Conservation (phyloP, 78 protist genomes). For the Pigoraptor vietnamica region DNA sequence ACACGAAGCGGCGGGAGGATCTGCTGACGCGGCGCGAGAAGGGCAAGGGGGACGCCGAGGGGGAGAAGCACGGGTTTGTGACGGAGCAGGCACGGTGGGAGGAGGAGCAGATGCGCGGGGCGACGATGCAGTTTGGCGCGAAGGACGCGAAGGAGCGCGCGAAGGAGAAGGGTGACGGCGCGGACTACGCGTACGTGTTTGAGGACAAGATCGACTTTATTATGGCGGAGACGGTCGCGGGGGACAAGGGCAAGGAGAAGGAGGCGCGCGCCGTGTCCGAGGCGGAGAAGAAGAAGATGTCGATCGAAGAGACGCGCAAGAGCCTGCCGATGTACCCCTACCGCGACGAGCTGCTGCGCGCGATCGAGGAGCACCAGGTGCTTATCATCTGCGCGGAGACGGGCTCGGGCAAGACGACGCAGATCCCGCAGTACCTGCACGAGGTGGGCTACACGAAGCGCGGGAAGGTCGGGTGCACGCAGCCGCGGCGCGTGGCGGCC, state of each 20-base stretch:
- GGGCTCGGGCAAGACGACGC: slow-evolving; percentile 97
- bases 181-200: slow-evolving; percentile 39
- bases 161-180: neutral
- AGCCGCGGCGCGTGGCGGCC: slow-evolving; percentile 98
- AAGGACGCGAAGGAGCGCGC: slow-evolving; percentile 9
- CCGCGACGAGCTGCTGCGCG: slow-evolving; percentile 45
- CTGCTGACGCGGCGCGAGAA: neutral
- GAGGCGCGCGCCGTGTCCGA: neutral
- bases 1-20: neutral
- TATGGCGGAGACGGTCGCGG: neutral
- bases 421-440: slow-evolving; percentile 92
- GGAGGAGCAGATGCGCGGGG: slow-evolving; percentile 34
- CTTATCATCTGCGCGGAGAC: slow-evolving; percentile 86
- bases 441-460: slow-evolving; percentile 73
- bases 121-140: slow-evolving; percentile 13
- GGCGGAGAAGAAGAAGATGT: neutral
- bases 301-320: slow-evolving; percentile 47
- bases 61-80: neutral
- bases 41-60: neutral
- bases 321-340: slow-evolving; percentile 75
- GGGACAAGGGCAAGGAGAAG: neutral
- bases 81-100: slow-evolving; percentile 45
- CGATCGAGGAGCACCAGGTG: slow-evolving; percentile 40
- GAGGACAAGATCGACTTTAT: slow-evolving; percentile 68
- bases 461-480: slow-evolving; percentile 86